Base-by-base conservation (phyloP, 768 basidiomycete species). In the Leccinum truebloodii region DNA sequence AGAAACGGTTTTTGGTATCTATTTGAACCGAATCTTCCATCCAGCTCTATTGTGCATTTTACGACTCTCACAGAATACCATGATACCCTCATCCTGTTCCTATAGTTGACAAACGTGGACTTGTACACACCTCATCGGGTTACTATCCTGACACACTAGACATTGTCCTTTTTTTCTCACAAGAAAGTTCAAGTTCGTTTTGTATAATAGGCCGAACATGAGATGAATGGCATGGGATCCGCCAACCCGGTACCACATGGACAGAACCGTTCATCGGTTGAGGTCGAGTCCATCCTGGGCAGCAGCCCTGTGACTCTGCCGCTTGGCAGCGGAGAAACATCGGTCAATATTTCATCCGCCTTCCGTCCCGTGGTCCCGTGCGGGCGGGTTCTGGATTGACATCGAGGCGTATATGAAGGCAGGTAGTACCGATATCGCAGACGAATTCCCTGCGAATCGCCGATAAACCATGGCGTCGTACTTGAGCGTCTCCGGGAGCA, bases 401-500 rank as follows among this genome's bases (percentile, higher is more conserved):
- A 53, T 20, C 18, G n/a, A 32, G 41, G 7, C 24, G 5, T 54
- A 51, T 48, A 65, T 60, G 55, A 60, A 57, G 52, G 20, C 34
- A 20, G 24, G 12, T 22, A 18, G 12, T 22, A 18, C 24, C 20
- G 18, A 18, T 56, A n/a, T 41, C 28, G 24, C 39, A 7, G n/a
- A 24, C 18, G 26, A 46, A 30, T 16, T 24, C 26, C 18, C 39
- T 50, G 14, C 28, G 10, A 34, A 32, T 20, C 37, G 44, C 51
- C 18, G 18, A 28, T 55, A 60, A 56, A 22, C 4, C 52, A 70
- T 72, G 68, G 50, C 59, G 26, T 82, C 84, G 61, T 79, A 80
- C 59, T 74, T 88, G 54, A 83, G 77, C 63, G 81, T 87, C 14
- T 77, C 79, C 59, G 87, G 86, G 46, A 84, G 82, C 16, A 84